These are phyloP conservation scores for Diaporthe citriasiana DNA, from an alignment of 2,329 filamentous ascomycete genomes.

Conservation along the genomic window DNA sequence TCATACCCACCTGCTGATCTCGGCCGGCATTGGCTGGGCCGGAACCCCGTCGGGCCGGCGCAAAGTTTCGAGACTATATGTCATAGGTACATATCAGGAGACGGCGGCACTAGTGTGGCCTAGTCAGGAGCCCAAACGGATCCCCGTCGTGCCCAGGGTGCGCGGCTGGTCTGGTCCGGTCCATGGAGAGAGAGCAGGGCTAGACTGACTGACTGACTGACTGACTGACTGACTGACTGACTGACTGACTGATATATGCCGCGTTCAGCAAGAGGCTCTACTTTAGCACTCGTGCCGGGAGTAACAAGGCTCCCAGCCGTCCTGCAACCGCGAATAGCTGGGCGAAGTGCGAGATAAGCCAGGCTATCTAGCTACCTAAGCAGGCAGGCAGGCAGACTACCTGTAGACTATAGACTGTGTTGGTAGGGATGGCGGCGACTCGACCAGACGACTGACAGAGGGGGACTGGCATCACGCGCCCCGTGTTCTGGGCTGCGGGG, in stretches of 20 bases:
- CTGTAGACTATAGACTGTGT: too few species aligned
- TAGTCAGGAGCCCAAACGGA: conserved; percentile 32
- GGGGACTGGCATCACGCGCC: conserved; percentile 21
- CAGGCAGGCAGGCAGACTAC: neutral
- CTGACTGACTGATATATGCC: neutral
- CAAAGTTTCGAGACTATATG: neutral
- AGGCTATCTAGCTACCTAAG: neutral
- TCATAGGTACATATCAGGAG: conserved; percentile 17
- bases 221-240: neutral
- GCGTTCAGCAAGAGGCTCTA: conserved; percentile 1
- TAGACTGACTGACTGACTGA: neutral
- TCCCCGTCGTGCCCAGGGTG: conserved; percentile 8
- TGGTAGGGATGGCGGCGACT: too few species aligned
- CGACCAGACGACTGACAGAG: too few species aligned
- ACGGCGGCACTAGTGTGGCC: conserved; percentile 16
- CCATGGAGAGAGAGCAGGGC: neutral
- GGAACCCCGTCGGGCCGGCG: conserved; percentile 27
- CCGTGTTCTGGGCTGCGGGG: conserved; percentile 26
- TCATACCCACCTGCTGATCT: conserved; percentile 34
- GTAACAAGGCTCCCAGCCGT: neutral
- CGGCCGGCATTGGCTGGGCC: conserved; percentile 31
- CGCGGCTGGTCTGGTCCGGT: conserved; percentile 14
- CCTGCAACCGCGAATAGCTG: neutral
- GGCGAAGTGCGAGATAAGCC: neutral
- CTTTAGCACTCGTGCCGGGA: neutral